These are phyloP conservation scores for Suillus subluteus DNA, from an alignment of 768 basidiomycete genomes.

Conservation along the genomic window DNA sequence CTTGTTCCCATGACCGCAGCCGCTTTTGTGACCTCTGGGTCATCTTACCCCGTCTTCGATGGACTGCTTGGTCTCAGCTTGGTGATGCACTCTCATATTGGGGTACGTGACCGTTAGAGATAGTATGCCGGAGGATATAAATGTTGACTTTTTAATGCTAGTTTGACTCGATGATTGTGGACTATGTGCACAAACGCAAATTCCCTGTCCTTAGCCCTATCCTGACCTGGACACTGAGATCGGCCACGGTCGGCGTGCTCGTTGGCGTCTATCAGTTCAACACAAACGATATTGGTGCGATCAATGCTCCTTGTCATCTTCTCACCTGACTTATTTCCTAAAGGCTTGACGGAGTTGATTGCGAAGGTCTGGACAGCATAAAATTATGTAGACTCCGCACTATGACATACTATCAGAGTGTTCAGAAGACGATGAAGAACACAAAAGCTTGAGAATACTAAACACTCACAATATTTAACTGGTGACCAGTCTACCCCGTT, in stretches of 20 bases:
- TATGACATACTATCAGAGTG: neutral
- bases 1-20: constrained; percentile 89
- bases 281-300: constrained; percentile 95
- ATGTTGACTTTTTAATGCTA: constrained; percentile 29
- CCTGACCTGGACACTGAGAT: constrained; percentile 75
- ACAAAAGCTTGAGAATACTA: neutral
- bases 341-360: constrained; percentile 87
- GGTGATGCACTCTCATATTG: constrained; percentile 95
- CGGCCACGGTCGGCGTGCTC: constrained; percentile 77
- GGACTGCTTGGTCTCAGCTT: constrained; percentile 86
- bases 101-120: constrained; percentile 53
- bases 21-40: constrained; percentile 79
- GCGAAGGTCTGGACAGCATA: constrained; percentile 83
- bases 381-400: neutral
- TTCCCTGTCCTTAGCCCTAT: constrained; percentile 78
- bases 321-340: neutral
- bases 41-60: constrained; percentile 83
- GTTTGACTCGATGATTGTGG: constrained; percentile 79
- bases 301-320: constrained; percentile 1
- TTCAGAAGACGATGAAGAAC: neutral
- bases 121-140: neutral
- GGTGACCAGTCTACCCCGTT: neutral
- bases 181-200: constrained; percentile 94
- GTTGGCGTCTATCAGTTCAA: constrained; percentile 98
- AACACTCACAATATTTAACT: neutral